These are phyloP conservation scores for Taphrina communis DNA, from an alignment of 1,139 yeast species.

Conservation along the genomic window DNA sequence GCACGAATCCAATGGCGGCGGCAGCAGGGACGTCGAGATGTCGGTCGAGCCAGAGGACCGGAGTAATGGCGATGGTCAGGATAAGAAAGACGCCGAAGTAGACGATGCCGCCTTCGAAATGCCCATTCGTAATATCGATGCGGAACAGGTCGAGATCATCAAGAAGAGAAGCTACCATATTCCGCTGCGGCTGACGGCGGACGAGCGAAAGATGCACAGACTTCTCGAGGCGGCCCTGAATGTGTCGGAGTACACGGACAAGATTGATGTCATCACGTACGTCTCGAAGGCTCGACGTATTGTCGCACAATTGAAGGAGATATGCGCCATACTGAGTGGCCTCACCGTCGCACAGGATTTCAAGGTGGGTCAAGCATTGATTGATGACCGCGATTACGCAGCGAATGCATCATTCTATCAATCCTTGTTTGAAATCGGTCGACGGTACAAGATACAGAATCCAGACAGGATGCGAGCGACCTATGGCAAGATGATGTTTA, in stretches of 20 bases:
- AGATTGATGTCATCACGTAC: conserved; percentile 69
- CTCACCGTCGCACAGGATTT: conserved; percentile 73
- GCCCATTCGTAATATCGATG: conserved; percentile 48
- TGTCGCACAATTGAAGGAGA: conserved; percentile 69
- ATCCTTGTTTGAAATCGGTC: conserved; percentile 70
- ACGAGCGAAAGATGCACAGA: conserved; percentile 68
- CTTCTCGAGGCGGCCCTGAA: conserved; percentile 56
- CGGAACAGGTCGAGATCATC: conserved; percentile 46
- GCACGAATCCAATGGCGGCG: conserved; percentile 25
- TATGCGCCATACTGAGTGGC: conserved; percentile 76
- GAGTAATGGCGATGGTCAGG: not conserved
- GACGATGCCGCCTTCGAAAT: conserved; percentile 43
- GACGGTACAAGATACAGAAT: conserved; percentile 78
- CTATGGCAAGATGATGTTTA: conserved; percentile 75
- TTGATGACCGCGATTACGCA: conserved; percentile 66
- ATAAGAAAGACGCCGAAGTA: conserved; percentile 35
- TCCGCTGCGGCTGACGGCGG: conserved; percentile 68
- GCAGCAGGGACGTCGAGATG: conserved; percentile 38
- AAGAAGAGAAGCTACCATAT: conserved; percentile 61
- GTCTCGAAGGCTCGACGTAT: conserved; percentile 69
- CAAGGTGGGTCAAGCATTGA: conserved; percentile 66
- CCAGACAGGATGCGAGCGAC: conserved; percentile 77
- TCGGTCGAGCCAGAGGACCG: conserved; percentile 40
- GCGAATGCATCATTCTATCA: conserved; percentile 74
- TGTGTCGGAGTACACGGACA: conserved; percentile 76